Base-by-base conservation (phyloP, 1,284 basidiomycete species). In the Athelia sp. region DNA sequence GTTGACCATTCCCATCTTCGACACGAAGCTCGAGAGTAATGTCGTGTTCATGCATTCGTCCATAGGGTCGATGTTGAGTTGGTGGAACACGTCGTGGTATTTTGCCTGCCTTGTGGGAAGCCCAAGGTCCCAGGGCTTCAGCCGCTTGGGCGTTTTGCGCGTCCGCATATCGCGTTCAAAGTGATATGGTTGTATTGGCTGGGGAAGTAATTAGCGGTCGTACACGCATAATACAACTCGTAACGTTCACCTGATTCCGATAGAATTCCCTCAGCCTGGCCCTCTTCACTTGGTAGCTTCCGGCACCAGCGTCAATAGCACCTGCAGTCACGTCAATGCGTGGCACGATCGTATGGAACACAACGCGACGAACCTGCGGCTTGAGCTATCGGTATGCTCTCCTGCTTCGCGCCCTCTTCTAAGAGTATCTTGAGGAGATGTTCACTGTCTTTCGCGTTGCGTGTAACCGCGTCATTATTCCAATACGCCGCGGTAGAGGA, bases 1-100 rank as follows among this genome's bases (percentile, higher is more conserved):
- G 56, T 78, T 75, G 57, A 98, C 91, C 73, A 88, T 92, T 49
- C 93, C 95, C 82, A 98, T 90, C 24, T 82, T 80, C 4, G 89
- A 79, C 50, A 93, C 70, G 64, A 82, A 98, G 11, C 71, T 57
- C n/a, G 73, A 70, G 36, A 93, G 71, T 22, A 98, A 73, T 11
- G 66, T 60, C 1, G 83, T 77, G 67, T 97, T 96, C 55, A 74
- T 70, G 21, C 77, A 72, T 62, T 85, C 79, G 56, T 76, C 68
- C n/a, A 88, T 69, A 1, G 88, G 87, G 66, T 90, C 80, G 54
- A 90, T 73, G 52, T 72, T 67, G 21, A 86, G 71, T 58, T 84
- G 78, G 63, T 81, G 69, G 70, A 93, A 86, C 15, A 80, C 63
- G 66, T 96, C 93, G n/a, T 60, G 58, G 21, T 68, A 60, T 23